Evolutionary conservation across 2,329 filamentous ascomycete species (phyloP).

Genomic region (Xylaria sp.): DNA sequence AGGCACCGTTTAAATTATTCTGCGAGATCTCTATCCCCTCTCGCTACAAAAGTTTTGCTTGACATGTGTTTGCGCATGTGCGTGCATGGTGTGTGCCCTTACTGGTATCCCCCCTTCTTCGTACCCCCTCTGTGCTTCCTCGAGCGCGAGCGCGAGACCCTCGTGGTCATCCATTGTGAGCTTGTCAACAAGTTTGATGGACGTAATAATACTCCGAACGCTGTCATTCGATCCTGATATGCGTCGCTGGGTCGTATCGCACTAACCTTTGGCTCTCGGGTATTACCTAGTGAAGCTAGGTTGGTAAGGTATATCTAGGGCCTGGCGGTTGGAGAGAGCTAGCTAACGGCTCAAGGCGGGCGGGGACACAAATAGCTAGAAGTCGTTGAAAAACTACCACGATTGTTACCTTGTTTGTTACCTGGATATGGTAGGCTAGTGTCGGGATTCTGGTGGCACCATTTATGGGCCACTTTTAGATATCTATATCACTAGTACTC

Average conservation of each 20-base stretch:
- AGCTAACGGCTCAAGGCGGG: constrained; percentile 14
- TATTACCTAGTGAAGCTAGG: no score
- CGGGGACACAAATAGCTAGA: constrained; percentile 8
- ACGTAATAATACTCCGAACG: background rate
- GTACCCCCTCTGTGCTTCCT: constrained; percentile 59
- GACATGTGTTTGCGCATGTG: background rate
- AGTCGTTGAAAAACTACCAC: constrained; percentile 2
- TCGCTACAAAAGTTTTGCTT: background rate
- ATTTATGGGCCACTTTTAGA: background rate
- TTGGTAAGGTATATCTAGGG: background rate
- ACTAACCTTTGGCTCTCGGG: background rate
- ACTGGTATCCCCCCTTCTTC: constrained; percentile 62
- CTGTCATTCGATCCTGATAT: background rate
- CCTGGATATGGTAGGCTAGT: background rate
- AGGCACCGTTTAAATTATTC: background rate
- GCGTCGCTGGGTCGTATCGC: no score
- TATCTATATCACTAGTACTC: no score
- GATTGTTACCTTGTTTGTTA: constrained; percentile 1
- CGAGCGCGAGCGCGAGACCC: constrained; percentile 58
- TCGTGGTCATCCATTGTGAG: constrained; percentile 55
- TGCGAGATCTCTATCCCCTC: background rate
- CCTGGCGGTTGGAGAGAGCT: constrained; percentile 9
- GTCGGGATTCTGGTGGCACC: background rate
- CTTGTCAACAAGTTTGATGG: background rate
- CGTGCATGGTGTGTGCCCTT: constrained; percentile 35